phyloP scores from a whole-genome alignment of 768 basidiomycete species.

The Ephemerocybe angulata region DNA sequence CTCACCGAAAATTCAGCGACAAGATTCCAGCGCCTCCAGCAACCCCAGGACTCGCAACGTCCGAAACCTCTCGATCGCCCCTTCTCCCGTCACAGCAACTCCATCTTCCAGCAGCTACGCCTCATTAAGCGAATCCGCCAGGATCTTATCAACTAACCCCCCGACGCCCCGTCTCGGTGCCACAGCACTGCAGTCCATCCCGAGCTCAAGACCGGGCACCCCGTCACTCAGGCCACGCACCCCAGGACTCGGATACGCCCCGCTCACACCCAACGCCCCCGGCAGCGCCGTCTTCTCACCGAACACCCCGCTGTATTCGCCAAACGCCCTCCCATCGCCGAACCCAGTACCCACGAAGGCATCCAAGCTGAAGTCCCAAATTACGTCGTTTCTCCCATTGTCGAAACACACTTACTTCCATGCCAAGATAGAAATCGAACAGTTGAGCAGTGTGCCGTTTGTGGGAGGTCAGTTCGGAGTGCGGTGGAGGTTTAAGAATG shows the following conservation, averaged over 20 bases:
- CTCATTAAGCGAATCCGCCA: background rate
- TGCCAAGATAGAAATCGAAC: constrained; percentile 56
- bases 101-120: background rate
- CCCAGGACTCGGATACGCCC: background rate
- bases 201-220: background rate
- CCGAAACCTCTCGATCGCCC: background rate
- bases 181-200: background rate
- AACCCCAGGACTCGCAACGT: background rate
- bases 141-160: background rate
- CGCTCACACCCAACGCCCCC: background rate
- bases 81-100: background rate
- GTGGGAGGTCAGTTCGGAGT: constrained; percentile 68
- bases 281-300: background rate
- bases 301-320: background rate
- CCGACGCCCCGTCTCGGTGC: background rate
- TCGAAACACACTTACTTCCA: constrained; percentile 64
- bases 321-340: background rate
- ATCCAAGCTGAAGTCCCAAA: constrained; percentile 9
- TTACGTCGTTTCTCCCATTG: constrained; percentile 2
- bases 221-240: background rate
- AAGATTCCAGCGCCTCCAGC: background rate
- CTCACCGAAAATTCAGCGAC: background rate
- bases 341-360: background rate
- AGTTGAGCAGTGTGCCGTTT: constrained; percentile 69
- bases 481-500: constrained; percentile 69